phyloP scores from a whole-genome alignment of 1,139 yeast genomes.

The Candida pseudocylindracea region DNA sequence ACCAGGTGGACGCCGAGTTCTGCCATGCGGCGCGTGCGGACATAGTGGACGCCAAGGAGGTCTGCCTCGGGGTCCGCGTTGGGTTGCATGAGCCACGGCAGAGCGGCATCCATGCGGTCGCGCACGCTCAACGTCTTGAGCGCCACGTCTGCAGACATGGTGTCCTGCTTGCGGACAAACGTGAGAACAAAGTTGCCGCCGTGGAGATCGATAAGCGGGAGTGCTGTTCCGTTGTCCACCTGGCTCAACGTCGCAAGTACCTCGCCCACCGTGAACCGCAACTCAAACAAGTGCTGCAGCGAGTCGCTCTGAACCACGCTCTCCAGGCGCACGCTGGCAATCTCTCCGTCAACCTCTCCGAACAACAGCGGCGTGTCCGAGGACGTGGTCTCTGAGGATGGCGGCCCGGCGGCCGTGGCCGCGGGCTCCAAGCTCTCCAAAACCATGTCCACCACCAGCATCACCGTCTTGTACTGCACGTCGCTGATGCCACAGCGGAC shows the following conservation, averaged over 20 bases:
- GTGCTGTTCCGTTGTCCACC: conserved; percentile 37
- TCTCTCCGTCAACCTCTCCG: not conserved
- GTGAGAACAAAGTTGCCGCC: too few species aligned
- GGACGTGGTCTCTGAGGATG: not conserved
- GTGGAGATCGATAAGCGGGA: conserved; percentile 7
- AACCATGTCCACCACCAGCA: conserved; percentile 54
- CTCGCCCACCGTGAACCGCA: conserved; percentile 41
- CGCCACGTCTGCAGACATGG: conserved; percentile 12
- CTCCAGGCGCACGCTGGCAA: not conserved
- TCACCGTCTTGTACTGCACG: conserved; percentile 69
- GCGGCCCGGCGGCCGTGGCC: conserved; percentile 13
- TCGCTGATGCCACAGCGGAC: conserved; percentile 61
- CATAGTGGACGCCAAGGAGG: conserved; percentile 40
- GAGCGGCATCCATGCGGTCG: conserved; percentile 37
- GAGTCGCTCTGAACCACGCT: not conserved
- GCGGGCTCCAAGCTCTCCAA: conserved; percentile 15
- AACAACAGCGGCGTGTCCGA: not conserved
- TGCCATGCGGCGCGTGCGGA: conserved; percentile 39
- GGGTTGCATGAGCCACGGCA: too few species aligned
- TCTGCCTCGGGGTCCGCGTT: conserved; percentile 8
- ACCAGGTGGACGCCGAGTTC: conserved; percentile 29
- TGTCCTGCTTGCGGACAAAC: too few species aligned
- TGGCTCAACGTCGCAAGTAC: conserved; percentile 44
- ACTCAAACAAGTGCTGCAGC: conserved; percentile 44
- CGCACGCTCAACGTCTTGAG: conserved; percentile 47